These are phyloP conservation scores for Leccinum barrowsii DNA, from an alignment of 768 basidiomycete species.

Conservation along the genomic window DNA sequence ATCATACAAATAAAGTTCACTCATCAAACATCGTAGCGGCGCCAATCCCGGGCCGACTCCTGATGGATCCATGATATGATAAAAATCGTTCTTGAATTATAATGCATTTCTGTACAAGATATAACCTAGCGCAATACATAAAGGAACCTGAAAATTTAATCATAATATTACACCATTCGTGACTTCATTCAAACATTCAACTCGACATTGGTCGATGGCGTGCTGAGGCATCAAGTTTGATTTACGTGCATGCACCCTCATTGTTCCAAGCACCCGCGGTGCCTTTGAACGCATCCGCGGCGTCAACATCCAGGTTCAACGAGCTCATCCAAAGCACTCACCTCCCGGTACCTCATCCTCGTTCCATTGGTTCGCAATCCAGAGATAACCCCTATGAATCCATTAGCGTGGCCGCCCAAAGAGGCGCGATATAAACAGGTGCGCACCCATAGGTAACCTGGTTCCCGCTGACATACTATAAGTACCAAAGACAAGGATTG, in stretches of 20 bases:
- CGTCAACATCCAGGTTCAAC: neutral
- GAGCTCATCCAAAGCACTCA: neutral
- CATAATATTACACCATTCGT: neutral
- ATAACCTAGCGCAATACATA: neutral
- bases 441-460: constrained; percentile 41
- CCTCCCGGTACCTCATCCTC: constrained; percentile 36
- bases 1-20: neutral
- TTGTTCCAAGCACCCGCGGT: constrained; percentile 55
- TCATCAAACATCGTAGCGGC: no score
- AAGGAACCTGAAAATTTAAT: neutral
- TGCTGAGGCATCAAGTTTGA: neutral
- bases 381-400: constrained; percentile 40
- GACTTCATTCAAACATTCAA: neutral
- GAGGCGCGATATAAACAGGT: no score
- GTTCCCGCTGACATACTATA: constrained; percentile 41
- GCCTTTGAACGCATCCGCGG: constrained; percentile 28
- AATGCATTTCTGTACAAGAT: neutral
- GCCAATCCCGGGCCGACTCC: no score
- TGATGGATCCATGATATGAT: no score
- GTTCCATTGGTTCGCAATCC: constrained; percentile 49
- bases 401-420: no score
- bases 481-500: neutral
- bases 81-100: no score
- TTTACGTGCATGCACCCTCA: constrained; percentile 44
- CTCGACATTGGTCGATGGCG: neutral